Evolutionary conservation across 2,329 filamentous ascomycete species (phyloP).

Genomic region (Ophiostoma australiae): DNA sequence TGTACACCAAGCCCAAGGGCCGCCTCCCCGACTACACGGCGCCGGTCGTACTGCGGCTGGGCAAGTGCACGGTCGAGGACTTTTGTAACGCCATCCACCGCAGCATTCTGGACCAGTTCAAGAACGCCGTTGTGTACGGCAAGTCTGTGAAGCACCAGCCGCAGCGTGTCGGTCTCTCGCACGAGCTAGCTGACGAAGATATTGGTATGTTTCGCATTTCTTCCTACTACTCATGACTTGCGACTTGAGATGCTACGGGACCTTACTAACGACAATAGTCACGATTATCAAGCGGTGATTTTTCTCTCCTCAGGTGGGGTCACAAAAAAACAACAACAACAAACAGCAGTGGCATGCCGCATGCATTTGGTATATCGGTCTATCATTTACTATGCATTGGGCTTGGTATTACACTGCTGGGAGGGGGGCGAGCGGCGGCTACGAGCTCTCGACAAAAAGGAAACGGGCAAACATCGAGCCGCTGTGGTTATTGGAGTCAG

Average conservation of each 20-base stretch:
- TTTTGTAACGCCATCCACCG: constrained; percentile 98
- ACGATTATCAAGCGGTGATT: constrained; percentile 63
- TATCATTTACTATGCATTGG: background rate
- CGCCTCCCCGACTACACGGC: constrained; percentile 85
- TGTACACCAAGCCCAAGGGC: constrained; percentile 98
- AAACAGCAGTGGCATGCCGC: constrained; percentile 8
- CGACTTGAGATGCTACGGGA: too few relatives aligned
- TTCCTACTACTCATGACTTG: too few relatives aligned
- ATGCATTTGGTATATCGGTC: background rate
- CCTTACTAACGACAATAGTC: constrained; percentile 38
- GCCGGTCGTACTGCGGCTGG: constrained; percentile 81
- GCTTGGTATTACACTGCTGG: background rate
- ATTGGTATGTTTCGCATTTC: constrained; percentile 48
- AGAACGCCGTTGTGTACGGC: constrained; percentile 90
- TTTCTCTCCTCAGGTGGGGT: background rate
- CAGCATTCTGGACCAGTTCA: constrained; percentile 93
- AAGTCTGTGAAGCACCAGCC: constrained; percentile 98
- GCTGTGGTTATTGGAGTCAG: background rate
- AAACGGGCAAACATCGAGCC: constrained; percentile 13
- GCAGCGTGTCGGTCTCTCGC: constrained; percentile 83
- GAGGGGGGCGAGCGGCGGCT: background rate
- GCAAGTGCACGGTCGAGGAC: constrained; percentile 86
- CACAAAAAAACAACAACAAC: background rate
- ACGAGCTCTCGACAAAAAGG: constrained; percentile 6
- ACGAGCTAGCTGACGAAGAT: constrained; percentile 94